Percentiles rank a stretch among this genome's conserved stretches.
Evolutionary conservation across 169 alveolate genomes (phyloP).

Genomic region (Plasmodium gonderi): DNA sequence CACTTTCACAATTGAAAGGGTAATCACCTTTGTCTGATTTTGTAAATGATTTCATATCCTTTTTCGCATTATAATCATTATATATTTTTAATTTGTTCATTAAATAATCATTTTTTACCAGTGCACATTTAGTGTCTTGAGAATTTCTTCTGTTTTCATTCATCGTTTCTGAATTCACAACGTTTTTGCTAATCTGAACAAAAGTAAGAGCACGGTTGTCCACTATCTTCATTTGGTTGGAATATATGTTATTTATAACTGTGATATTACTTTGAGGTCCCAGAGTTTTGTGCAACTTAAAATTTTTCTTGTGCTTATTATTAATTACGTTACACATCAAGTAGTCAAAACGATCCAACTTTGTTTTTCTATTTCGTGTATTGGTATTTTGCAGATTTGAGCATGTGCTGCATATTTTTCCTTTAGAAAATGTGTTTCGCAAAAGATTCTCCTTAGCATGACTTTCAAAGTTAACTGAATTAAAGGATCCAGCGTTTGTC

Average conservation of each 20-base stretch:
- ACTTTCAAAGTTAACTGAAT: slow-evolving; percentile 3
- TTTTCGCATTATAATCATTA: slow-evolving; percentile 1
- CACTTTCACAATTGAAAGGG: slow-evolving; percentile 22
- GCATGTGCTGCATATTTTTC: slow-evolving; percentile 1
- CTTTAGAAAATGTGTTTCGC: slow-evolving; percentile 28
- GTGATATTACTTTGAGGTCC: background rate
- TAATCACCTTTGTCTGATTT: background rate
- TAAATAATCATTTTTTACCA: slow-evolving; percentile 11
- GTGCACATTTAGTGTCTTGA: background rate
- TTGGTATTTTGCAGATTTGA: slow-evolving; percentile 11
- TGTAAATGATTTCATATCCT: background rate
- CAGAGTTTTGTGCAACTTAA: background rate
- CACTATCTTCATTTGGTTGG: slow-evolving; percentile 12
- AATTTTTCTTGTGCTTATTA: background rate
- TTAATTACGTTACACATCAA: slow-evolving; percentile 3
- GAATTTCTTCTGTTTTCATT: background rate
- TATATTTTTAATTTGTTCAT: slow-evolving; percentile 1
- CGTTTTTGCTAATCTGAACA: slow-evolving; percentile 12
- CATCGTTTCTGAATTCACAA: slow-evolving; percentile 8
- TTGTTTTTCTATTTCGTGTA: background rate
- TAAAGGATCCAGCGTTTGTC: slow-evolving; percentile 11
- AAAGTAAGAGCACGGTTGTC: slow-evolving; percentile 7
- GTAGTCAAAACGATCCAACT: slow-evolving; percentile 12
- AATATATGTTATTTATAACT: slow-evolving; percentile 20
- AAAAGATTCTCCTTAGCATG: background rate